Evolutionary conservation across 495 filamentous ascomycete species (phyloP), one percentile per base, ranked within the genome.

Genomic region (Talaromyces liani): DNA sequence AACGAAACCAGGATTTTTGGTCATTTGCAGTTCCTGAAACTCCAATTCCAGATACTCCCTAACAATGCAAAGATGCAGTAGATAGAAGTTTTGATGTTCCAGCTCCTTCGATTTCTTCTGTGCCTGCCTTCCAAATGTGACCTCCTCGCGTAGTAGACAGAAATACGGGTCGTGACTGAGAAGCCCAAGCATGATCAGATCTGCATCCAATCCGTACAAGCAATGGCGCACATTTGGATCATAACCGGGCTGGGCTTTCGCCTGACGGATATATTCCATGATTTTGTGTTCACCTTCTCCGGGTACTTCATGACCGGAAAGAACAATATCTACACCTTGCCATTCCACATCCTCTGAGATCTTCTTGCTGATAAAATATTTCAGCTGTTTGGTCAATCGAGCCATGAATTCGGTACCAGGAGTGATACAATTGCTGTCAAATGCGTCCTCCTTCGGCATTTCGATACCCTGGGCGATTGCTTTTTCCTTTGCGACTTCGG

Each of bases 261-360:
- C 88, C 70, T 92, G 87, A 63, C 95, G 89, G 73, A 99, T 99
- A 72, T 98, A 98, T 74, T 99, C 95, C 95, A 98, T 99, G 73
- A 99, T 96, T 79, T 99, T 99, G 79, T 98, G 94, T 76, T 98
- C 95, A 61, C 95, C 95, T 75, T 99, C 95, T 61, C 95, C 95
- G 0, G 95, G 95, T n/a, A 97, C 93, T 79, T 99, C 95, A 73
- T 98, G 95, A 31, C 95, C 95, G 6, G 95, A 99, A 51, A 99
- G 83, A 24, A 99, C 90, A 68, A 99, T 88, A 64, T 99, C 93
- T 49, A 93, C 91, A 34, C 88, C 89, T 75, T 99, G 93, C 95
- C 95, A 98, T 63, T 99, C 93, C 27, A 84, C 85, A 75, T 99
- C 95, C 68, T 99, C 95, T 0, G 92, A 92, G 5, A 99, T 87